Base-by-base conservation (phyloP, 1,284 basidiomycete genomes). In the Sporisorium graminicola region DNA sequence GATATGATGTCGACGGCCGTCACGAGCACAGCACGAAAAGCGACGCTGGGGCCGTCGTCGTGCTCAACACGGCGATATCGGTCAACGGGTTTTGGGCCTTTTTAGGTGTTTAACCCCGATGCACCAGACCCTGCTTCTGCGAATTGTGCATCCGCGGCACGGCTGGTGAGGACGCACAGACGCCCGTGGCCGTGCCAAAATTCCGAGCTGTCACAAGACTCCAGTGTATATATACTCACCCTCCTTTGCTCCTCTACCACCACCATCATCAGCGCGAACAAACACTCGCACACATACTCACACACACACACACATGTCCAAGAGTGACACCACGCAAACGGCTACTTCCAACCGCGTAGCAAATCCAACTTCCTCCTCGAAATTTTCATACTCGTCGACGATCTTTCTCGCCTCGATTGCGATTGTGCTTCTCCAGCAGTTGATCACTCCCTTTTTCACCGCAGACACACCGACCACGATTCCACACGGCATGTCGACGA, bases 61-160 rank as follows among this genome's bases (percentile, higher is more conserved):
- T n/a, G n/a, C n/a, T n/a, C n/a, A n/a, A n/a, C n/a, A 47, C 44
- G 44, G 44, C 44, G 44, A 47, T 47, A 47, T 47, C 24, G 44
- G 44, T 47, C n/a, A 35, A 35, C 3, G 13, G 13, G 7, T 6
- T 35, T 35, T 35, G 7, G 3, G 3, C 13, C 33, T 35, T 6
- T 35, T 35, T 35, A 9, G 3, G 3, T 14, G 50, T 29, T 35
- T 24, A 37, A 24, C 13, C 20, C 33, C 29, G 50, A 43, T 14
- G 42, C 42, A 43, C 42, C 29, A 31, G 5, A 5, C 5, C 29
- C 10, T 31, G 29, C n/a, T n/a, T 31, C 29, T 5, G 29, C 29
- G 10, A 31, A 31, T n/a, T n/a, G n/a, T 31, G 29, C 29, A 31
- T 31, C 29, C 29, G 29, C 29, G 29, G 29, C 5, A 5, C 29